Base-by-base conservation (phyloP, 2,329 filamentous ascomycete genomes). In the Gnomoniopsis smithogilvyi region DNA sequence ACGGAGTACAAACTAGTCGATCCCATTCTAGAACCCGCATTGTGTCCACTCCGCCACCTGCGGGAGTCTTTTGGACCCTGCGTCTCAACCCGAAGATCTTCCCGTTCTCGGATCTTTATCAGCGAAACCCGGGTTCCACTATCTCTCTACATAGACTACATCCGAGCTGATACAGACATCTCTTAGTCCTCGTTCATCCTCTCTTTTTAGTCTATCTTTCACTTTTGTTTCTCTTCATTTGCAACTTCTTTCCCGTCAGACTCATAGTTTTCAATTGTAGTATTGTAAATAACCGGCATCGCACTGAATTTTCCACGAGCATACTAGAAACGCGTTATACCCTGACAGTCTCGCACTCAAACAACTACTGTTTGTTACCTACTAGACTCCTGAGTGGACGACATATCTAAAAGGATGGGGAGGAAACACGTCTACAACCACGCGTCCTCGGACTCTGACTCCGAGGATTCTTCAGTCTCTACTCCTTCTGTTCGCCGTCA, bases 361-460 rank as follows among this genome's bases (percentile, higher is more conserved):
- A 14, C 36, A 12, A 41, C 36, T 15, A n/a, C 12, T 41, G 17
- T n/a, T 36, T 36, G 8, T 36, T n/a, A n/a, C n/a, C n/a, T n/a
- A n/a, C n/a, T n/a, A n/a, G n/a, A n/a, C n/a, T n/a, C n/a, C n/a
- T n/a, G n/a, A n/a, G n/a, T n/a, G n/a, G n/a, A n/a, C n/a, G n/a
- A n/a, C n/a, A n/a, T n/a, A n/a, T n/a, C n/a, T n/a, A n/a, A 12
- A 14, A 58, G 10, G 1, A 63, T 63, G 61, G 61, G 59, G 4
- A 52, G 38, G 19, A 58, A 56, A 33, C 49, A 54, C 49, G 8
- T 53, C 6, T 48, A 51, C 22, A 43, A 52, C 38, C 19, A 21
- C 12, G 24, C 49, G 3, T 36, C 49, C 14, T 62, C 61, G n/a
- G 53, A 53, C 41, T 63, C 61, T 1, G 61, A 61, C 3, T 59